Base-by-base conservation (phyloP, 495 filamentous ascomycete genomes). In the Coniosporium apollinis region DNA sequence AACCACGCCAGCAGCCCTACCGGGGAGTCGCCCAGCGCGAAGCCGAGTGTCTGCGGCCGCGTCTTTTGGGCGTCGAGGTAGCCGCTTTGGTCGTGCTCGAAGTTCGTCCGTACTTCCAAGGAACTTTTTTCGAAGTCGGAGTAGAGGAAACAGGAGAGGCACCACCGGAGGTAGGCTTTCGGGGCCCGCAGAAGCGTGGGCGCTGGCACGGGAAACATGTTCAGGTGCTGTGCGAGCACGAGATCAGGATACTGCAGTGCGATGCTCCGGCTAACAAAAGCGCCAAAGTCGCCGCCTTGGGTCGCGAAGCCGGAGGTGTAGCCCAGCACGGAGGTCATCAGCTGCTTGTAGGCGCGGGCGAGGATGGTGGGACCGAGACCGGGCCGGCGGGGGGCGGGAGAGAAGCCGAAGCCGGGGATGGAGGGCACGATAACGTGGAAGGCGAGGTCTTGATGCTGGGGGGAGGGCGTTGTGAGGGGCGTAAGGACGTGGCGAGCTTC, bases 271-370 rank as follows among this genome's bases (percentile, higher is more conserved):
- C 70, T 69, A 31, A 82, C 69, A 41, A 62, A 58, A 37, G 56
- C 72, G 20, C 76, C 79, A 68, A 72, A 76, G 46, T 82, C 78
- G 33, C 78, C 75, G 28, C 69, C 76, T 46, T 76, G 71, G 3
- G 64, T 69, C 1, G 26, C 56, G n/a, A n/a, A n/a, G n/a, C n/a
- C n/a, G n/a, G n/a, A n/a, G n/a, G n/a, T n/a, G n/a, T n/a, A 59
- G 1, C 49, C 51, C 8, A 59, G 42, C n/a, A n/a, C n/a, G 4
- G 28, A 29, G 13, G 40, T 22, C 37, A 47, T 43, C 13, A 53
- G 40, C 2, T 25, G 33, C 11, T 48, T 45, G 42, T 51, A 49
- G 19, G 29, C 20, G n/a, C n/a, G n/a, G n/a, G n/a, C n/a, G n/a
- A n/a, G n/a, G n/a, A n/a, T n/a, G n/a, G n/a, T n/a, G 11, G 48